Conservation (phyloP, 164 flowering plant species). For the Sextonia rubra region DNA sequence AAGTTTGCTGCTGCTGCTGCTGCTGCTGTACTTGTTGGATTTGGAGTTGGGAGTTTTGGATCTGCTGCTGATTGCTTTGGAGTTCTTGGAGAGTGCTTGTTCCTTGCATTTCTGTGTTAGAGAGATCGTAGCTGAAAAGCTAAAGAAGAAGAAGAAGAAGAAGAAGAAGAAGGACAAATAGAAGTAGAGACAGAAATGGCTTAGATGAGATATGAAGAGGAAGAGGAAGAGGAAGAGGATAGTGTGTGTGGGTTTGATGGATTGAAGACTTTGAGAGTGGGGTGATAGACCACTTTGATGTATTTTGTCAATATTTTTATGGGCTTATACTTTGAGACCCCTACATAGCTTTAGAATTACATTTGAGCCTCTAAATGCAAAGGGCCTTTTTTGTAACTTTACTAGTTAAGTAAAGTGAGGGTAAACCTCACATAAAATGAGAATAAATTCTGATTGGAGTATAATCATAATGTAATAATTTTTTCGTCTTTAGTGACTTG, state of each 20-base stretch:
- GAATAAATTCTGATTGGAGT: too few relatives aligned
- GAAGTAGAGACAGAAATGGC: neutral
- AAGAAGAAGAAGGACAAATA: neutral
- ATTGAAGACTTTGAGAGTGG: too few relatives aligned
- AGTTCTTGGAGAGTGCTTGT: neutral
- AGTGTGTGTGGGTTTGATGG: too few relatives aligned
- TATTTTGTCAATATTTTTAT: neutral
- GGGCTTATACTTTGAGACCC: neutral
- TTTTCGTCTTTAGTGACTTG: too few relatives aligned
- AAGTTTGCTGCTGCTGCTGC: constrained; percentile 5
- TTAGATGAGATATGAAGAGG: neutral
- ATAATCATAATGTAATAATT: too few relatives aligned
- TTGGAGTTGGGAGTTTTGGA: constrained; percentile 26
- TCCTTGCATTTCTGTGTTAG: constrained; percentile 10
- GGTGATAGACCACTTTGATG: neutral
- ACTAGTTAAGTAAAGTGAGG: too few relatives aligned
- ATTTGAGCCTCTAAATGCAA: neutral
- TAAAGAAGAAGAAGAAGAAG: neutral
- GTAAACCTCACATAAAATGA: too few relatives aligned
- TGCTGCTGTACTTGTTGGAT: constrained; percentile 39
- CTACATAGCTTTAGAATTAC: neutral
- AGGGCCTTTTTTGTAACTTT: too few relatives aligned
- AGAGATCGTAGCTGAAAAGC: neutral
- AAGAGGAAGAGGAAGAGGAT: too few relatives aligned
- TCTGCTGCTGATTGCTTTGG: constrained; percentile 12